Base-by-base conservation (phyloP, 352 stramenopile species). In the Phytophthora crassamura region DNA sequence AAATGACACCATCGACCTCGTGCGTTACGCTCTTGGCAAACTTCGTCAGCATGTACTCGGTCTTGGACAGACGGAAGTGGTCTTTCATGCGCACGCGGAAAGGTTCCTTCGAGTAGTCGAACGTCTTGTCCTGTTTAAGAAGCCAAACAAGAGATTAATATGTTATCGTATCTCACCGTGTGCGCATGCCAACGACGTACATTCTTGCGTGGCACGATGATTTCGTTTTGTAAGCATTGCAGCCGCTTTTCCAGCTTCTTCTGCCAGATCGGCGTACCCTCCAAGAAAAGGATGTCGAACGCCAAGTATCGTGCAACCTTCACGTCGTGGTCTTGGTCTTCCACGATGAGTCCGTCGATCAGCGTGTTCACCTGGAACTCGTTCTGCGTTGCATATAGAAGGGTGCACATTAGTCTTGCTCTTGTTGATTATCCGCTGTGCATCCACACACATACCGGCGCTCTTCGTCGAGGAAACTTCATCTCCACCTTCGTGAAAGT, bases 81-180 rank as follows among this genome's bases (percentile, higher is more conserved):
- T 96, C 88, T 66, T 95, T 95, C 88, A 96, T 96, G 46, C 88
- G 86, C 38, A 96, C 84, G 18, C 88, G 85, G 69, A 96, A 96
- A 3, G 88, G 86, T 64, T 96, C 88, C n/a, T 77, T 83, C 33
- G 66, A 42, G 59, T 91, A 93, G 63, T 94, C 84, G 54, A 91
- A 92, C 22, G 75, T 80, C 35, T 83, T 77, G 52, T 95, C 86
- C 85, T 95, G 35, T 30, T n/a, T n/a, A n/a, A 53, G 5, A 51
- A 36, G 34, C 18, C 7, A 35, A 39, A 14, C 45, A 15, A 38
- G 12, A 35, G 18, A 36, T 8, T 18, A 51, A n/a, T 16, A 33
- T 28, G 25, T 4, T 28, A 28, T 8, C 28, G 8, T 9, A 32
- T 8, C 5, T 32, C 28, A 32, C 5, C 28, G 28, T 1, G 7